Percentiles rank a stretch among this genome's conserved stretches.
Evolutionary conservation across 2,329 filamentous ascomycete genomes (phyloP).

Genomic region (Phyllosticta ampelicida): DNA sequence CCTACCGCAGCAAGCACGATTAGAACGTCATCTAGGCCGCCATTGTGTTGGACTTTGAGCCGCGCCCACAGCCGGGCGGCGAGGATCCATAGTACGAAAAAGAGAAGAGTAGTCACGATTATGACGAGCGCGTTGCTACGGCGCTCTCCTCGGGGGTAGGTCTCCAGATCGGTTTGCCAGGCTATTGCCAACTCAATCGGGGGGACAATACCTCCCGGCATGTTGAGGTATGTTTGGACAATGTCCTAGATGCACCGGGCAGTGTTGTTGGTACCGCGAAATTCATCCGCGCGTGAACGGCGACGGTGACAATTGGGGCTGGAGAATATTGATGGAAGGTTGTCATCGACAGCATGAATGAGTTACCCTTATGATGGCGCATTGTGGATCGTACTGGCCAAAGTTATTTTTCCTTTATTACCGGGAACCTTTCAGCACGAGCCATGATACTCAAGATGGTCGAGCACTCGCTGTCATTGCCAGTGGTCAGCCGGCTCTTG

Average conservation of each 20-base stretch:
- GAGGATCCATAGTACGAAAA: neutral
- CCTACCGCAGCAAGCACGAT: constrained; percentile 1
- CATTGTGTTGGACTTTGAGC: constrained; percentile 1
- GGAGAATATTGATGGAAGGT: neutral
- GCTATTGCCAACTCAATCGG: neutral
- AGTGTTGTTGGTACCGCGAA: neutral
- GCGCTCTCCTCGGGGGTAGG: constrained; percentile 1
- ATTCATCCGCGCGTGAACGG: neutral
- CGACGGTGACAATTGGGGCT: neutral
- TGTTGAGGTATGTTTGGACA: neutral
- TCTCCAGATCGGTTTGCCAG: neutral
- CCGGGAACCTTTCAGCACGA: neutral
- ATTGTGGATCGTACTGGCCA: neutral
- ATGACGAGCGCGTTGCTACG: neutral
- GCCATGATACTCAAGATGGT: neutral
- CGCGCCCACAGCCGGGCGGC: constrained; percentile 1
- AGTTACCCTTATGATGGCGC: neutral
- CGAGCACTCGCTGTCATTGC: neutral
- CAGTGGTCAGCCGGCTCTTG: neutral
- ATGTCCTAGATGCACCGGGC: neutral
- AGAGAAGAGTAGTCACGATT: neutral
- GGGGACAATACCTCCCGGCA: neutral
- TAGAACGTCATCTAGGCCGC: constrained; percentile 1
- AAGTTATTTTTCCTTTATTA: neutral
- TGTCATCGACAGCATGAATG: neutral